Base-by-base conservation (phyloP, 1,284 basidiomycete genomes). In the Rhodofomes roseus region DNA sequence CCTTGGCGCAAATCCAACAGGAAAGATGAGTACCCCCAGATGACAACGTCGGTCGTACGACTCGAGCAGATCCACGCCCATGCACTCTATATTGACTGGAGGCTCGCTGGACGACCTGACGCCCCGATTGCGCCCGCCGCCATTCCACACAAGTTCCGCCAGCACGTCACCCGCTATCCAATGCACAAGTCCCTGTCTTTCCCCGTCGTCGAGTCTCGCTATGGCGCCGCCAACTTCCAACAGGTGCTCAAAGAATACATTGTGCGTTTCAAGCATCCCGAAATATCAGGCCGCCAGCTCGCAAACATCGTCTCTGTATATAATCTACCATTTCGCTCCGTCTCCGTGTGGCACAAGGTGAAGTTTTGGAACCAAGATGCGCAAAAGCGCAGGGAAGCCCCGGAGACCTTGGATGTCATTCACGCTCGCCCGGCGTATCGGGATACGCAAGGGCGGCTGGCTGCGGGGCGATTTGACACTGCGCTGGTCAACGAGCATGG, bases 1-100 rank as follows among this genome's bases (percentile, higher is more conserved):
- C 71, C 66, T 0, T 75, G 72, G 52, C 60, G 66, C 14, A 67
- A 71, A 5, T 72, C 69, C 8, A 76, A 76, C 60, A 55, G 62
- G 6, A 65, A 67, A 27, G 70, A 76, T 53, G 66, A 72, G 54
- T 65, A 66, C 40, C 43, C 64, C 1, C 73, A 76, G 55, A 76
- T 76, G 75, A 71, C 70, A 4, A 22, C 57, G 55, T 4, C 37
- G 43, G 55, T 43, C 4, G 41, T 43, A 2, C 41, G 41, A 3
- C n/a, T 22, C 4, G 41, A 43, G 41, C 11, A 43, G 20, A 43
- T 43, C 11, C 20, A 20, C 9, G 41, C 41, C 1, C 68, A 72
- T 53, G 61, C 57, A 1, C 61, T 57, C 6, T 72, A 62, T 48
- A 56, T 73, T 12, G 5, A 55, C 16, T 72, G 71, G 69, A 54